These are phyloP conservation scores for Rhododendron simsii DNA, from an alignment of 148 eudicot species.

Conservation along the genomic window DNA sequence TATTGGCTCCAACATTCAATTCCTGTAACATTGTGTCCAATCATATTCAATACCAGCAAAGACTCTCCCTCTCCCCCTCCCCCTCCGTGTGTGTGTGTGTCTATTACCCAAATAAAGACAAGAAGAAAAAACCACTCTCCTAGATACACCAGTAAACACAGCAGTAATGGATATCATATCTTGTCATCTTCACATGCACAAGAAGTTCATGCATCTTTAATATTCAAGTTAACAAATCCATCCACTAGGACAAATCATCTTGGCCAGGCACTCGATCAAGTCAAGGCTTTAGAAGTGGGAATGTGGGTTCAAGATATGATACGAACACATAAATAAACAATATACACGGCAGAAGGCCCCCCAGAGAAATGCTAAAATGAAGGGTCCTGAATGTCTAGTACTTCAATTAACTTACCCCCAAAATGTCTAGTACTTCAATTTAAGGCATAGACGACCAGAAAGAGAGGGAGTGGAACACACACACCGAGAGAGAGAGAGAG, in stretches of 20 bases:
- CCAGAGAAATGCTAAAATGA: background rate
- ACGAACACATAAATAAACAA: background rate
- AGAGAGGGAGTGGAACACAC: background rate
- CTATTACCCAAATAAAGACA: background rate
- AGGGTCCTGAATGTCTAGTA: background rate
- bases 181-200: background rate
- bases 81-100: background rate
- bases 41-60: background rate
- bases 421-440: background rate
- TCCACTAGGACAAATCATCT: background rate
- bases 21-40: constrained; percentile 6
- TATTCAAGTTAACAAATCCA: background rate
- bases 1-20: constrained; percentile 11
- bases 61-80: background rate
- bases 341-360: background rate
- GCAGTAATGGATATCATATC: background rate
- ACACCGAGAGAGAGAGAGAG: background rate
- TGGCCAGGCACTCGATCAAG: background rate
- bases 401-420: background rate
- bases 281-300: background rate
- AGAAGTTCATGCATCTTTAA: background rate
- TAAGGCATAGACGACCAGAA: background rate
- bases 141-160: background rate
- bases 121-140: background rate
- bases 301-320: too few relatives aligned